Evolutionary conservation across 495 filamentous ascomycete species (phyloP).

Genomic region (Darksidea phi): DNA sequence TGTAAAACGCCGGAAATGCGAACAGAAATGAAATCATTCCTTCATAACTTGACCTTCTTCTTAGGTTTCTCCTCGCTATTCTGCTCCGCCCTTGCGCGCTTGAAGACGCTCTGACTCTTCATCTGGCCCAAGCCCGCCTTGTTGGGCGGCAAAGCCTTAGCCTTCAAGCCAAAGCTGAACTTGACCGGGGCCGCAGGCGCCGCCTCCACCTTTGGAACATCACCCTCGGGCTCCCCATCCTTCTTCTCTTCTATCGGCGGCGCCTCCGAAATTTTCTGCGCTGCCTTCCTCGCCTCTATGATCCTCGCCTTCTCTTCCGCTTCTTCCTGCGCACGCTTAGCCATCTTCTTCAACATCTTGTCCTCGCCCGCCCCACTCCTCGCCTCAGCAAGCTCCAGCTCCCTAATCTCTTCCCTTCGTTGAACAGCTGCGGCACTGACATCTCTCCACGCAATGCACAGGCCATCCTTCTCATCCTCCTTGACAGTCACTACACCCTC

Average conservation of each 20-base stretch:
- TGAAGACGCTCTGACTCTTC: conserved; percentile 32
- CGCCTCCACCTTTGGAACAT: background rate
- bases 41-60: conserved; percentile 33
- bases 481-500: conserved; percentile 85
- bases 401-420: conserved; percentile 72
- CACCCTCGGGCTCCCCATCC: background rate
- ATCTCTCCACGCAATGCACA: conserved; percentile 88
- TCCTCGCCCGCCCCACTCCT: conserved; percentile 90
- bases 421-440: conserved; percentile 79
- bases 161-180: conserved; percentile 29
- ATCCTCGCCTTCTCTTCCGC: conserved; percentile 52
- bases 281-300: conserved; percentile 21
- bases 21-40: background rate
- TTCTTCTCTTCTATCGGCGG: background rate
- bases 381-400: conserved; percentile 80
- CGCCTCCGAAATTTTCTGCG: background rate
- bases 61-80: conserved; percentile 38
- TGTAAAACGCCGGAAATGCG: background rate
- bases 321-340: conserved; percentile 65
- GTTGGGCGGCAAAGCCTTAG: conserved; percentile 4
- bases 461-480: conserved; percentile 78
- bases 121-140: conserved; percentile 14
- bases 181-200: conserved; percentile 20
- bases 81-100: conserved; percentile 17
- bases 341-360: conserved; percentile 72